Conservation (phyloP, 1,139 yeast genomes). For the Chernovozyma aurita region DNA sequence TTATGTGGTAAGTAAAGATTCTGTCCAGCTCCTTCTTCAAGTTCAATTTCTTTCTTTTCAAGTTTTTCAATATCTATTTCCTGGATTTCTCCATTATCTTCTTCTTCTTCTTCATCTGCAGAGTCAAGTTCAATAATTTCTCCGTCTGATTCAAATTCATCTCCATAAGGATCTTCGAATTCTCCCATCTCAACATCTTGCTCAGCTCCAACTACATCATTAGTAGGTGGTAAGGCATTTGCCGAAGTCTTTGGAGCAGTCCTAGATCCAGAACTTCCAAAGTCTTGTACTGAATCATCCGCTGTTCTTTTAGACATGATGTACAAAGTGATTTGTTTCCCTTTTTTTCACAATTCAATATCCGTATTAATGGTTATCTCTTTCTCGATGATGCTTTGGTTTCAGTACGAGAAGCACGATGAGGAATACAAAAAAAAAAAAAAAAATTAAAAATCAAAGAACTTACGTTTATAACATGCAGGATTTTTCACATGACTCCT, state of each 20-base stretch:
- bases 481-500: too few relatives aligned
- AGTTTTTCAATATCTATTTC: conserved; percentile 20
- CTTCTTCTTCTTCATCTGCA: conserved; percentile 54
- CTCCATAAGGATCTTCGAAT: conserved; percentile 92
- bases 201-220: conserved; percentile 25
- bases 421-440: too few relatives aligned
- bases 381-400: too few relatives aligned
- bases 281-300: conserved; percentile 32
- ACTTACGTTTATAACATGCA: too few relatives aligned
- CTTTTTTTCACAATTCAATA: too few relatives aligned
- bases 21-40: conserved; percentile 20
- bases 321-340: not conserved
- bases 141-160: conserved; percentile 91
- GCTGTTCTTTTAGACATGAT: conserved; percentile 62
- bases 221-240: conserved; percentile 25
- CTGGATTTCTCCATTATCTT: conserved; percentile 29
- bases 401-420: too few relatives aligned
- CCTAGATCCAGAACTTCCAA: conserved; percentile 24
- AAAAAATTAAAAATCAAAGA: too few relatives aligned
- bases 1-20: conserved; percentile 78
- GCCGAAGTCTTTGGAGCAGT: conserved; percentile 30
- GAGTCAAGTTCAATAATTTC: conserved; percentile 77
- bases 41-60: conserved; percentile 19
- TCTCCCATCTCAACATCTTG: conserved; percentile 72
- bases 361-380: too few relatives aligned